Conservation (phyloP, 805 yeast species). For the Metschnikowia sp. region DNA sequence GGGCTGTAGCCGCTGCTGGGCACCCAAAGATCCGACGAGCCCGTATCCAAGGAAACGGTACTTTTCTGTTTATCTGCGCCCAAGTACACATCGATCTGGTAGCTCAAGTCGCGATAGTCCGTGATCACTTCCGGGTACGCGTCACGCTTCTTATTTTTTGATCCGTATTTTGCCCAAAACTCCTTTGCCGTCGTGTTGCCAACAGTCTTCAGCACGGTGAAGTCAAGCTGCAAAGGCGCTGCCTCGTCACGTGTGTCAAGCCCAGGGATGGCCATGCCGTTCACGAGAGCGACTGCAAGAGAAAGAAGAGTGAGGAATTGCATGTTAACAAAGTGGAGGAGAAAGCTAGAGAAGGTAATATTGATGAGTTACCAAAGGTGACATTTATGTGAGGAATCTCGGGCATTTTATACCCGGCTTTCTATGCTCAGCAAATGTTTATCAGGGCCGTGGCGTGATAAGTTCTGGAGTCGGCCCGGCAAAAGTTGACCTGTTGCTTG, state of each 20-base stretch:
- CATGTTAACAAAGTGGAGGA: background rate
- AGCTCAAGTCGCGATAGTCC: slow-evolving; percentile 9
- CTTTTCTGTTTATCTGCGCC: slow-evolving; percentile 29
- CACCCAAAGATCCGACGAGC: slow-evolving; percentile 43
- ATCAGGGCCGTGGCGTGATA: too few species aligned
- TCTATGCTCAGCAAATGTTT: too few species aligned
- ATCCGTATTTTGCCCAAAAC: slow-evolving; percentile 1
- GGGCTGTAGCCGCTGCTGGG: slow-evolving; percentile 5
- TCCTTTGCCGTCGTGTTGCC: slow-evolving; percentile 2
- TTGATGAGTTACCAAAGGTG: too few species aligned
- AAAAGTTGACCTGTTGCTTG: too few species aligned
- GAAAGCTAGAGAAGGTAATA: too few species aligned
- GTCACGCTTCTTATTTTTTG: slow-evolving; percentile 1
- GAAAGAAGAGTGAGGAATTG: slow-evolving; percentile 1
- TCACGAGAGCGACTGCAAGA: slow-evolving; percentile 3
- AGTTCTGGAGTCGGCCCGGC: too few species aligned
- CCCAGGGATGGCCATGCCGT: slow-evolving; percentile 1
- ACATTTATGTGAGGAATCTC: too few species aligned
- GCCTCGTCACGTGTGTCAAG: background rate
- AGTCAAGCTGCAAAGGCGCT: slow-evolving; percentile 10
- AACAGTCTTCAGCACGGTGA: slow-evolving; percentile 6
- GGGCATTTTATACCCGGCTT: too few species aligned
- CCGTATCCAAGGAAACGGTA: slow-evolving; percentile 38
- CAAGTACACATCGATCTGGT: slow-evolving; percentile 8
- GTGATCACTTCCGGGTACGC: slow-evolving; percentile 5